Percentiles rank a stretch among this genome's conserved stretches.
phyloP scores from a whole-genome alignment of 2,329 filamentous ascomycete genomes.

The Lithohypha guttulata region DNA sequence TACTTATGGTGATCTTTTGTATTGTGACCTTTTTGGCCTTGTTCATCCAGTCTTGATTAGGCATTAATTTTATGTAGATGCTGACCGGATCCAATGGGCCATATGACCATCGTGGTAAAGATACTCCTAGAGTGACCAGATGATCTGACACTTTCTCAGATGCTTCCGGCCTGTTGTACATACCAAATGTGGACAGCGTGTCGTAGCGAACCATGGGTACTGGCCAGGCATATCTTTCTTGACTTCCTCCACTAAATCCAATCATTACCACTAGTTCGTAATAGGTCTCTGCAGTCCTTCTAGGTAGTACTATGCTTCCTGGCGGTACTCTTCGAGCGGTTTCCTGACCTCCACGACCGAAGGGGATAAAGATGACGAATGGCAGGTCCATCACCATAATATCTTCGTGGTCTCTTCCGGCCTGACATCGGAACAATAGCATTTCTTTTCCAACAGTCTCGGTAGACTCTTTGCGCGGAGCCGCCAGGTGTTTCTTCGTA shows the following conservation, averaged over 20 bases:
- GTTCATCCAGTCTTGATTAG: slow-evolving; percentile 80
- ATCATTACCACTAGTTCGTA: slow-evolving; percentile 96
- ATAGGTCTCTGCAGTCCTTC: slow-evolving; percentile 88
- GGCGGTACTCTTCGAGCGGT: slow-evolving; percentile 82
- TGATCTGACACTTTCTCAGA: slow-evolving; percentile 80
- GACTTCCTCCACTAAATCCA: slow-evolving; percentile 75
- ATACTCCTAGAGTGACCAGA: slow-evolving; percentile 81
- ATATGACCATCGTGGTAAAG: slow-evolving; percentile 90
- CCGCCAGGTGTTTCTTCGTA: slow-evolving; percentile 80
- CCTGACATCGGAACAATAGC: slow-evolving; percentile 74
- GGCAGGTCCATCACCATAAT: slow-evolving; percentile 94
- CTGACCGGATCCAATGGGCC: slow-evolving; percentile 90
- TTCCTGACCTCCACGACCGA: slow-evolving; percentile 81
- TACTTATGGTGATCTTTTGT: slow-evolving; percentile 81
- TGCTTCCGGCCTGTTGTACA: slow-evolving; percentile 94
- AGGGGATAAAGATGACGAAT: slow-evolving; percentile 95
- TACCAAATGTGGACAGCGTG: slow-evolving; percentile 93
- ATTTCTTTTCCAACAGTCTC: slow-evolving; percentile 96
- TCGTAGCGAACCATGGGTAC: slow-evolving; percentile 90
- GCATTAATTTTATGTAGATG: slow-evolving; percentile 87
- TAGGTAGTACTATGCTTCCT: slow-evolving; percentile 79
- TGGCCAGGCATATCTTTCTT: slow-evolving; percentile 84
- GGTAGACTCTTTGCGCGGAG: slow-evolving; percentile 77
- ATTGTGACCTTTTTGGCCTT: slow-evolving; percentile 91
- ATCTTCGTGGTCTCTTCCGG: slow-evolving; percentile 74